Percentiles rank a stretch among this genome's conserved stretches.
These are phyloP conservation scores for Bruguiera sexangula DNA, from an alignment of 345 rosid genomes.

Conservation along the genomic window DNA sequence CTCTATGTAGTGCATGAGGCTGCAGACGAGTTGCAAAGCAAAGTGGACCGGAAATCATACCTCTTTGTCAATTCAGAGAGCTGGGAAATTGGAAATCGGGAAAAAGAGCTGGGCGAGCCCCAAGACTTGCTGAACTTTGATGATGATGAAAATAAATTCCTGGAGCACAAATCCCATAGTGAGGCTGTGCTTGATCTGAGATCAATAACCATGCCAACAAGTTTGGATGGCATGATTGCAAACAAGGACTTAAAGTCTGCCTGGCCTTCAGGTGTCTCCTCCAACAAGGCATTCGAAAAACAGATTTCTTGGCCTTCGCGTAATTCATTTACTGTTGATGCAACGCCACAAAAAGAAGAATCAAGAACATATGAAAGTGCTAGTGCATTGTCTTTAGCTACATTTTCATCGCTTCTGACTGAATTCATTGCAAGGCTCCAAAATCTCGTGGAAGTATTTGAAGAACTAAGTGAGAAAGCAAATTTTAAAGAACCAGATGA, in stretches of 20 bases:
- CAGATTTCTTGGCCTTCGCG: slow-evolving; percentile 63
- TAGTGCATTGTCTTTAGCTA: slow-evolving; percentile 80
- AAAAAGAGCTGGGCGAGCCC: slow-evolving; percentile 37
- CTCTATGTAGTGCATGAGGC: slow-evolving; percentile 65
- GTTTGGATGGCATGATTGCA: slow-evolving; percentile 18
- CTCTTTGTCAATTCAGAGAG: slow-evolving; percentile 74
- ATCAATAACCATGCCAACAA: slow-evolving; percentile 25
- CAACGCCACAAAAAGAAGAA: slow-evolving; percentile 35
- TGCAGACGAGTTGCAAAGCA: slow-evolving; percentile 72
- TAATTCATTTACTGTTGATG: slow-evolving; percentile 30
- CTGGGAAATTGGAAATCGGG: slow-evolving; percentile 81
- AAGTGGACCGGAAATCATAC: slow-evolving; percentile 78
- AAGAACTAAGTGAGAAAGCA: slow-evolving; percentile 65
- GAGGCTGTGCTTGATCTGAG: slow-evolving; percentile 71
- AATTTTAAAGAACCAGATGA: slow-evolving; percentile 60
- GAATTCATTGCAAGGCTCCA: slow-evolving; percentile 88
- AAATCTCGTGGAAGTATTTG: slow-evolving; percentile 59
- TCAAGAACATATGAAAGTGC: slow-evolving; percentile 81
- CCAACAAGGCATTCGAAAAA: slow-evolving; percentile 36
- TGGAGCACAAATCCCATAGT: slow-evolving; percentile 59
- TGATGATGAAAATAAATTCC: slow-evolving; percentile 38
- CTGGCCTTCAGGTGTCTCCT: slow-evolving; percentile 17
- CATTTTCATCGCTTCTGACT: slow-evolving; percentile 76
- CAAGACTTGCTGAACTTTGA: slow-evolving; percentile 52
- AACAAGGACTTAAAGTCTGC: slow-evolving; percentile 12